Evolutionary conservation across 805 yeast genomes (phyloP).

Genomic region (Kluyveromyces wickerhamii): DNA sequence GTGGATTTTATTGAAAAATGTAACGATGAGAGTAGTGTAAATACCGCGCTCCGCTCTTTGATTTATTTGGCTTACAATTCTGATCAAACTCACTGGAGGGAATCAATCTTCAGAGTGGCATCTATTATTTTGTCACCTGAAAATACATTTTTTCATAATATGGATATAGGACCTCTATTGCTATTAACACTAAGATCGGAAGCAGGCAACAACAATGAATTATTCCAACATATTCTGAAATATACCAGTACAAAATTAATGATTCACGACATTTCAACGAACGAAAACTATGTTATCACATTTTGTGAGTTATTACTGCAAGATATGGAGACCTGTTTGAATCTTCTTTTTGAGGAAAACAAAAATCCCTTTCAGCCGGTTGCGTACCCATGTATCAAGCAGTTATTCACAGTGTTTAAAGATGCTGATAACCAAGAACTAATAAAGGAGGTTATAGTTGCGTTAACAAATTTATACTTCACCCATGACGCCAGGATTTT

Average conservation of each 20-base stretch:
- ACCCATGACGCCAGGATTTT: constrained; percentile 48
- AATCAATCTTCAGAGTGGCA: neutral
- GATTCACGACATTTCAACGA: neutral
- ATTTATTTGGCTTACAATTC: constrained; percentile 46
- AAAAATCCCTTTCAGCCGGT: neutral
- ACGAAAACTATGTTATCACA: neutral
- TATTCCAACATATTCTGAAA: neutral
- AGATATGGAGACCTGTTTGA: neutral
- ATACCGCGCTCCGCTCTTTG: constrained; percentile 68
- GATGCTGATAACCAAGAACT: constrained; percentile 70
- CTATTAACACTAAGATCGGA: neutral
- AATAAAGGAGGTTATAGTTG: constrained; percentile 57
- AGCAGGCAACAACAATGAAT: neutral
- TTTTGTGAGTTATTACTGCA: neutral
- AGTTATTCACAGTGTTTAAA: constrained; percentile 57
- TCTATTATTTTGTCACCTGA: constrained; percentile 1
- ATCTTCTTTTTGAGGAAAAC: neutral
- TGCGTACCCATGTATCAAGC: constrained; percentile 4
- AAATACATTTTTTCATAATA: neutral
- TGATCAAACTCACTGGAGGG: constrained; percentile 12
- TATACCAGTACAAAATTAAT: neutral
- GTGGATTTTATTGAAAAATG: constrained; percentile 31
- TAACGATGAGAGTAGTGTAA: constrained; percentile 70
- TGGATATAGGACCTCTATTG: constrained; percentile 1
- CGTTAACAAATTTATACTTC: constrained; percentile 58